Evolutionary conservation across 1,284 basidiomycete species (phyloP).

Genomic region (Gomphus bonarii): DNA sequence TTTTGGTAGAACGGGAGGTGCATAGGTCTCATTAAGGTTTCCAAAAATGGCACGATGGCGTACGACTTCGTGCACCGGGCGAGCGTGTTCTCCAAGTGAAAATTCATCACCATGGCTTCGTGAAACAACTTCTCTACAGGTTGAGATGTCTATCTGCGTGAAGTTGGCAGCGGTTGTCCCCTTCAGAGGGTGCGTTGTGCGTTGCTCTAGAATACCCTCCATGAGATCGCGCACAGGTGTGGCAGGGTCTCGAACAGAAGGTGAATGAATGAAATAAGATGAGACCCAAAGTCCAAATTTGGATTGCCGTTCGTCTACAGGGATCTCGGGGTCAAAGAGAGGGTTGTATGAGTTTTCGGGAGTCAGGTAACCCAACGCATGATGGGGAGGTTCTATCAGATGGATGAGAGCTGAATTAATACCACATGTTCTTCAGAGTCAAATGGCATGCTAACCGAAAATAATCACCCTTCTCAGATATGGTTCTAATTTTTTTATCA

Average conservation of each 20-base stretch:
- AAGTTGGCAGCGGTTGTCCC: not conserved
- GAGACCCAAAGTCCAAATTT: not conserved
- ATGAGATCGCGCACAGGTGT: not conserved
- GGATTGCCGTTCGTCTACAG: not conserved
- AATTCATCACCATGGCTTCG: not conserved
- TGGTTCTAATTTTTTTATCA: slow-evolving; percentile 5
- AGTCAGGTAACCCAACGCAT: slow-evolving; percentile 4
- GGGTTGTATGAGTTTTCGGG: slow-evolving; percentile 6
- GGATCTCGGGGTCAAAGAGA: slow-evolving; percentile 4
- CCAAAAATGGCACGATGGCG: slow-evolving; percentile 3
- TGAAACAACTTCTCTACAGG: not conserved
- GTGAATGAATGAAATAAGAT: slow-evolving; percentile 2
- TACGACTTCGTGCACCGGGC: not conserved
- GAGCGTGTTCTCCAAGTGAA: not conserved
- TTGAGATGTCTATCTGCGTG: not conserved
- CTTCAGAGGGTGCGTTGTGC: not conserved
- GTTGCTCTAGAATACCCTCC: slow-evolving; percentile 6
- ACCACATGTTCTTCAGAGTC: not conserved
- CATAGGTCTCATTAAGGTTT: slow-evolving; percentile 1
- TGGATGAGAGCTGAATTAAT: not conserved
- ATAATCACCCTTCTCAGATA: slow-evolving; percentile 7
- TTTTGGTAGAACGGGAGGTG: slow-evolving; percentile 1
- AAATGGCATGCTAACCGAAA: slow-evolving; percentile 3
- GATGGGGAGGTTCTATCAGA: slow-evolving; percentile 2
- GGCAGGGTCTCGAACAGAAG: not conserved